Base-by-base conservation (phyloP, 1,284 basidiomycete genomes). In the Moesziomyces antarcticus region DNA sequence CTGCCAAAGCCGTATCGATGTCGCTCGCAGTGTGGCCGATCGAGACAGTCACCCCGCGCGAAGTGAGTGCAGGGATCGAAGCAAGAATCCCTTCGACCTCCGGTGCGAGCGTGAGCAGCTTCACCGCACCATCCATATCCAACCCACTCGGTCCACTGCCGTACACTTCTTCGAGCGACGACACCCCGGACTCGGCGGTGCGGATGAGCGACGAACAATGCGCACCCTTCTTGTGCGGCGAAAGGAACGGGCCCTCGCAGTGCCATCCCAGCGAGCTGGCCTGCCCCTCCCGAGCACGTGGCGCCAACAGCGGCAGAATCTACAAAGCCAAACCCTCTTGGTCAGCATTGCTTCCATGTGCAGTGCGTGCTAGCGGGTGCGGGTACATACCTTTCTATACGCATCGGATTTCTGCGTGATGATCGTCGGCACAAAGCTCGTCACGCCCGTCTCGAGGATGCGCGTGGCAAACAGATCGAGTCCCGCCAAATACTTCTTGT, bases 191-290 rank as follows among this genome's bases (percentile, higher is more conserved):
- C 8, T 44, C 54, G n/a, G 44, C 77, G 22, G 52, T 1, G 10
- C 90, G 85, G 21, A 94, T 88, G 78, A 90, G 90, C 4, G 89
- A 86, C 5, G 89, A 88, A 3, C 89, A 87, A 82, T 95, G 93
- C 0, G 92, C 92, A 6, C 93, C 93, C 56, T 91, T 90, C 50
- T 78, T 78, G 81, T 93, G 89, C 64, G 88, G 85, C 62, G 90
- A 90, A 43, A 95, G 87, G 86, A 94, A 96, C 1, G 93, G 93
- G 0, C 93, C 93, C 84, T 95, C 93, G 33, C 89, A 91, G 77
- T 95, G 93, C 89, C 91, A 95, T 18, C 93, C 93, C 18, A 95
- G 88, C 3, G 57, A 61, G 14, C 27, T 54, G 91, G 85, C 55
- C 89, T 91, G 0, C 91, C 92, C 69, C 3, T 60, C 41, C 9